These are phyloP conservation scores for Fusarium begoniae DNA, from an alignment of 2,329 filamentous ascomycete species.

Conservation along the genomic window DNA sequence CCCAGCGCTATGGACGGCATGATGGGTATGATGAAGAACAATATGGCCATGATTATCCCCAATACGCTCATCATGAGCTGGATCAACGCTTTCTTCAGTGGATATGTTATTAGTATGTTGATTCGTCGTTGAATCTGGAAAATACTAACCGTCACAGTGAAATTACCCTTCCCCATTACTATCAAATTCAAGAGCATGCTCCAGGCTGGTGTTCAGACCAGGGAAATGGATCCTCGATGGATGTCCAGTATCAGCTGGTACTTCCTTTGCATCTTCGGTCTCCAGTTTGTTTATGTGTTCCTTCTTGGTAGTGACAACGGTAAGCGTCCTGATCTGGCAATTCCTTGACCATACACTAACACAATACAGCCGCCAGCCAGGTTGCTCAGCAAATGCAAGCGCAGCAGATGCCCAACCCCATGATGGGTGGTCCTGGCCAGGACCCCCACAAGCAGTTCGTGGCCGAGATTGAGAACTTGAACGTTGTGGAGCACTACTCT, in stretches of 20 bases:
- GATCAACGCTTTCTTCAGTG: conserved; percentile 99
- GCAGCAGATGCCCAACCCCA: conserved; percentile 61
- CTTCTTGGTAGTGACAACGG: conserved; percentile 95
- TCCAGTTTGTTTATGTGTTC: conserved; percentile 97
- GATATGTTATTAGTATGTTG: conserved; percentile 90
- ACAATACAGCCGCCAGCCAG: conserved; percentile 79
- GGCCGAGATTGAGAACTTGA: conserved; percentile 92
- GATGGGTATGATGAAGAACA: conserved; percentile 99
- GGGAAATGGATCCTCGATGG: conserved; percentile 97
- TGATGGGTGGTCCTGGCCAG: conserved; percentile 91
- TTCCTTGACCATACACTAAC: conserved; percentile 20
- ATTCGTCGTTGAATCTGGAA: background rate
- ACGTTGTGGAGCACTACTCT: conserved; percentile 93
- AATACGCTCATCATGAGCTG: conserved; percentile 99
- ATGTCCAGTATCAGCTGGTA: conserved; percentile 99
- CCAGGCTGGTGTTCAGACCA: conserved; percentile 94
- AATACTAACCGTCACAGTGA: conserved; percentile 66
- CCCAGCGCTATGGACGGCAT: conserved; percentile 98
- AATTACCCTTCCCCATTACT: conserved; percentile 95
- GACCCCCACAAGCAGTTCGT: conserved; percentile 96
- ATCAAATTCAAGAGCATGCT: conserved; percentile 99
- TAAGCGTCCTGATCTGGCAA: conserved; percentile 56
- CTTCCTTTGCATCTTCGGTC: conserved; percentile 94
- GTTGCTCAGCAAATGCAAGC: conserved; percentile 89
- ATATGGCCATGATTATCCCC: conserved; percentile 99